Evolutionary conservation across 331 rosid genomes (phyloP), one percentile per base, ranked within the genome.

Genomic region (Cydonia oblonga): DNA sequence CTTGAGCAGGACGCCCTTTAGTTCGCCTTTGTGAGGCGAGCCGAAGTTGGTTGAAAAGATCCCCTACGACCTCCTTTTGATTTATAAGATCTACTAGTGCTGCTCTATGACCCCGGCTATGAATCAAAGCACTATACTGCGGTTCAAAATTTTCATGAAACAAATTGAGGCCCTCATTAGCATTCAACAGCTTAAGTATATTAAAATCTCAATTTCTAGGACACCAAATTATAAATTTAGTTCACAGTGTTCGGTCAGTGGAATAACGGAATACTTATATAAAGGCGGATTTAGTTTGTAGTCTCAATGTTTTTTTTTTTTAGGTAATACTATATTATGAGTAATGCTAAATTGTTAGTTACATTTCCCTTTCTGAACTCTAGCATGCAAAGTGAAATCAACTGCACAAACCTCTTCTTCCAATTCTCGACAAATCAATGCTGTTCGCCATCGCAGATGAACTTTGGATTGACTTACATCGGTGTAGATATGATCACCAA

Each of bases 381-480:
- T 58, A 51, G 68, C 40, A 53, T 69, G 61, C 23, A 70, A 46
- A 64, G 67, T 68, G 44, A 22, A 58, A 40, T 29, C 69, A 49
- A 66, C 30, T 32, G 38, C 53, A 73, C 89, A 68, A 81, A 86
- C 98, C 98, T 93, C 98, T 16, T 91, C 98, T 86, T 93, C 97
- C 81, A 93, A 80, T 83, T 93, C 98, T 78, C 96, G 88, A 77
- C 90, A 88, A 82, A 93, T 83, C 81, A 93, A 83, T 70, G 97
- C 96, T 5, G 98, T 93, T 79, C 98, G 87, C 98, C 98, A 93
- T 71, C 98, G 87, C 74, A 89, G 81, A 79, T 93, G 97, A 69
- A 93, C 90, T 84, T 93, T 91, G 73, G 98, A 91, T 79, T 89
- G 96, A 81, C 98, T 93, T 54, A 93, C 98, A 76, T 93, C 98